Conservation (phyloP, 2,329 filamentous ascomycete species). For the Botrytis tulipae region DNA sequence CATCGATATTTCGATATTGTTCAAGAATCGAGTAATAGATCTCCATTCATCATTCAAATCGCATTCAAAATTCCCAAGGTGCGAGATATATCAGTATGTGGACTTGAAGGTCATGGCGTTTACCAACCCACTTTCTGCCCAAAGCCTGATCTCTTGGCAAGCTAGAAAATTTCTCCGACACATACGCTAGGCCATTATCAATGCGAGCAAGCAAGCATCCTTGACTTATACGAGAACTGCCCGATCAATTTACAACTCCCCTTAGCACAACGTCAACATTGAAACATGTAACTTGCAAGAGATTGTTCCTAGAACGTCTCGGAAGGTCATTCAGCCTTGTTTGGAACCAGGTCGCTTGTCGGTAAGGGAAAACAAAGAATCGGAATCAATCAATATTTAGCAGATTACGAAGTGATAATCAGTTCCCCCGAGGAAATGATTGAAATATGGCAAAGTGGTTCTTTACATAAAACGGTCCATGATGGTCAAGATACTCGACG, state of each 20-base stretch:
- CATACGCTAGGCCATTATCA: not conserved
- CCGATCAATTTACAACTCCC: not conserved
- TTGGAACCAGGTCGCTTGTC: not conserved
- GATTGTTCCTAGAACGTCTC: not conserved
- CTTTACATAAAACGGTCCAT: not conserved
- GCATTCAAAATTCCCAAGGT: not conserved
- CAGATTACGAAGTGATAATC: not conserved
- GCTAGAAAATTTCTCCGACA: not conserved
- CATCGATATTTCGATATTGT: not conserved
- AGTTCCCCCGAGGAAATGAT: not conserved
- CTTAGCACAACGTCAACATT: not conserved
- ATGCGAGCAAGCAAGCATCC: not conserved
- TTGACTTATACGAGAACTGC: not conserved
- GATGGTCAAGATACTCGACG: not conserved
- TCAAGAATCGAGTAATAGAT: not conserved
- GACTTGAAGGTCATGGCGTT: not conserved
- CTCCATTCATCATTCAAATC: not conserved
- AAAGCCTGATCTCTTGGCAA: not conserved
- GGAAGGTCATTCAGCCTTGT: not conserved
- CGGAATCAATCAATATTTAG: not conserved
- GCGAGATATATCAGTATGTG: not conserved
- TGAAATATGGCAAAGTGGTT: not conserved
- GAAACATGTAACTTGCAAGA: slow-evolving; percentile 7
- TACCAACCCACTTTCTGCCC: not conserved
- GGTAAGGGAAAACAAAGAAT: not conserved